These are phyloP conservation scores for Nicotiana otophora DNA, from an alignment of 257 asterid genomes.

Conservation along the genomic window DNA sequence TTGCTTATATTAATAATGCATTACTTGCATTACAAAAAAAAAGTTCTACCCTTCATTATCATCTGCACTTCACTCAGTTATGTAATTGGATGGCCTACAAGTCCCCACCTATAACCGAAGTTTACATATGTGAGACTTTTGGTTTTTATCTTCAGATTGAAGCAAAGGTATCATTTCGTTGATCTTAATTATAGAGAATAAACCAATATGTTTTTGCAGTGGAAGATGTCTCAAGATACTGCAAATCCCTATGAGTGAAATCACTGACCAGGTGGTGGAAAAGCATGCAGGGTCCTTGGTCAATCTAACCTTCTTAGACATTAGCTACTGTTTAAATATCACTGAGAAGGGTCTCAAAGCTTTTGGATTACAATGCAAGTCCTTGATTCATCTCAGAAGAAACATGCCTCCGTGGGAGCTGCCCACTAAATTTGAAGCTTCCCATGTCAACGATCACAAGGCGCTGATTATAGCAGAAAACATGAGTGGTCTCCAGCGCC, in stretches of 20 bases:
- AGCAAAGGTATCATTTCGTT: not conserved
- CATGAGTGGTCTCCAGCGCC: conserved; percentile 16
- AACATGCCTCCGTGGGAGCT: conserved; percentile 6
- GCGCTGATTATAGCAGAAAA: conserved; percentile 11
- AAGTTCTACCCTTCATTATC: not conserved
- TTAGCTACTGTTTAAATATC: conserved; percentile 18
- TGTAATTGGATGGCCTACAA: not conserved
- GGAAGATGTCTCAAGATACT: conserved; percentile 24
- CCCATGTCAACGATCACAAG: conserved; percentile 3
- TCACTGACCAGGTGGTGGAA: conserved; percentile 18
- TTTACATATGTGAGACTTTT: not conserved
- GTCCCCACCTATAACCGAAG: not conserved
- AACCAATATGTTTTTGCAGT: not conserved
- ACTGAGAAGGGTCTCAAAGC: conserved; percentile 23
- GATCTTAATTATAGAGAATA: not conserved
- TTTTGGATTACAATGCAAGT: conserved; percentile 19
- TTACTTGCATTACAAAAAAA: no score
- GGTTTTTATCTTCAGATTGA: not conserved
- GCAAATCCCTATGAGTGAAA: conserved; percentile 16
- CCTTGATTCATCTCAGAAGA: conserved; percentile 15
- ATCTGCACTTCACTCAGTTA: not conserved
- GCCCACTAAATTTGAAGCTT: not conserved
- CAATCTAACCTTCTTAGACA: conserved; percentile 16
- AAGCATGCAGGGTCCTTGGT: conserved; percentile 12
- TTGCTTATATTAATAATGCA: no score